Conservation (phyloP, 768 basidiomycete species). For the Phlebiopsis flavidoalba region DNA sequence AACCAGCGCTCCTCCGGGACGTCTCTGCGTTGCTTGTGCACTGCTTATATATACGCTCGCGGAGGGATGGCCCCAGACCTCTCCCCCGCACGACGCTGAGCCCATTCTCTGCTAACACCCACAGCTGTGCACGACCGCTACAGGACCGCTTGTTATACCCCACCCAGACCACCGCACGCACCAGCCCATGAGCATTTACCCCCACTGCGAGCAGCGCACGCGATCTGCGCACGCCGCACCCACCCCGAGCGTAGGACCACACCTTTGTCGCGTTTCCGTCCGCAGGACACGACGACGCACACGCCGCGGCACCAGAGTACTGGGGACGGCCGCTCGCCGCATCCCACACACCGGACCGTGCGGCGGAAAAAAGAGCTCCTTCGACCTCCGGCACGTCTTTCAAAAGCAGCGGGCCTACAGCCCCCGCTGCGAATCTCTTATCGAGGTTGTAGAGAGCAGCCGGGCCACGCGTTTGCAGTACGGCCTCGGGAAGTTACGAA, state of each 20-base stretch:
- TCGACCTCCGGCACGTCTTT: slow-evolving; percentile 22
- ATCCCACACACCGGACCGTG: slow-evolving; percentile 14
- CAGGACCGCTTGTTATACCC: not conserved
- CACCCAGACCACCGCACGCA: not conserved
- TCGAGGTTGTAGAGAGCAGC: not conserved
- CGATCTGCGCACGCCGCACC: not conserved
- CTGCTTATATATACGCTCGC: not conserved
- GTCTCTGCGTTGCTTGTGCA: not conserved
- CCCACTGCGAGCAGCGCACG: not conserved
- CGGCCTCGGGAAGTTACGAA: not conserved
- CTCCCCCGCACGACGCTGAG: too few relatives aligned
- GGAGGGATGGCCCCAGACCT: too few relatives aligned
- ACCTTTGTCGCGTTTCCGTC: not conserved
- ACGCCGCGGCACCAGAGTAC: not conserved
- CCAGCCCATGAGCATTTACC: not conserved
- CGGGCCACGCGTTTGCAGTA: not conserved
- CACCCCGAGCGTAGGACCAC: not conserved
- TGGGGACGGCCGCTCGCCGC: slow-evolving; percentile 5
- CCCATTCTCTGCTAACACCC: not conserved
- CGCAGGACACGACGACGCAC: not conserved
- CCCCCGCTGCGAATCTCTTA: not conserved
- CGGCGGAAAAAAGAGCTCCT: slow-evolving; percentile 22
- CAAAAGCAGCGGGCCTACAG: slow-evolving; percentile 8
- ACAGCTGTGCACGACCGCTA: not conserved
- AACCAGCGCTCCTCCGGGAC: not conserved